Evolutionary conservation across 352 stramenopile genomes (phyloP).

Genomic region (Aphanomyces cochlioides): DNA sequence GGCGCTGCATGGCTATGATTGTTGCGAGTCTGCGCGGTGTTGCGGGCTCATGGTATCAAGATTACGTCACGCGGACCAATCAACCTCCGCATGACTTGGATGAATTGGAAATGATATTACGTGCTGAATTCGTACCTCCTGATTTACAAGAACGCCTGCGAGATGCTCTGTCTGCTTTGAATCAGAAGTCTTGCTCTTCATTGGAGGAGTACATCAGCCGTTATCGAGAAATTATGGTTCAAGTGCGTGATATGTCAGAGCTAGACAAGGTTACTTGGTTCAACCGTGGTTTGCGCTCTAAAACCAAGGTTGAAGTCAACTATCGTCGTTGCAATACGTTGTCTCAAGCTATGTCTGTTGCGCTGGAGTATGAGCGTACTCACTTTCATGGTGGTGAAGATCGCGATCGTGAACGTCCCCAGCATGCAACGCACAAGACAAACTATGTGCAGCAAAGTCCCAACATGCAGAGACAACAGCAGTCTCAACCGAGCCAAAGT

Average conservation of each 20-base stretch:
- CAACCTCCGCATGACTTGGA: background rate
- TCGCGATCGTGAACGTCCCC: background rate
- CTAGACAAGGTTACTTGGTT: slow-evolving; percentile 36
- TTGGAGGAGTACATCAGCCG: slow-evolving; percentile 28
- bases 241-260: slow-evolving; percentile 35
- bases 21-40: slow-evolving; percentile 1
- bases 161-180: slow-evolving; percentile 28
- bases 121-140: slow-evolving; percentile 30
- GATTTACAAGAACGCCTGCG: slow-evolving; percentile 33
- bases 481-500: background rate
- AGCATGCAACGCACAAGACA: no score
- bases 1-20: no score
- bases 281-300: slow-evolving; percentile 24
- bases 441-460: background rate
- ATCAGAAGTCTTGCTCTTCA: slow-evolving; percentile 19
- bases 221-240: slow-evolving; percentile 30
- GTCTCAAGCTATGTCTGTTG: slow-evolving; percentile 31
- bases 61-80: background rate
- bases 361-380: slow-evolving; percentile 33
- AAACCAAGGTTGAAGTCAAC: slow-evolving; percentile 32
- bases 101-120: background rate
- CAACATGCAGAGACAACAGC: background rate
- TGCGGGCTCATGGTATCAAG: slow-evolving; percentile 15
- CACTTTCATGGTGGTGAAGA: slow-evolving; percentile 22
- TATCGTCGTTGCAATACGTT: slow-evolving; percentile 34